Percentiles rank a stretch among this genome's conserved stretches.
These are phyloP conservation scores for Zizania palustris DNA, from an alignment of 202 grass and related monocot genomes.

Conservation along the genomic window DNA sequence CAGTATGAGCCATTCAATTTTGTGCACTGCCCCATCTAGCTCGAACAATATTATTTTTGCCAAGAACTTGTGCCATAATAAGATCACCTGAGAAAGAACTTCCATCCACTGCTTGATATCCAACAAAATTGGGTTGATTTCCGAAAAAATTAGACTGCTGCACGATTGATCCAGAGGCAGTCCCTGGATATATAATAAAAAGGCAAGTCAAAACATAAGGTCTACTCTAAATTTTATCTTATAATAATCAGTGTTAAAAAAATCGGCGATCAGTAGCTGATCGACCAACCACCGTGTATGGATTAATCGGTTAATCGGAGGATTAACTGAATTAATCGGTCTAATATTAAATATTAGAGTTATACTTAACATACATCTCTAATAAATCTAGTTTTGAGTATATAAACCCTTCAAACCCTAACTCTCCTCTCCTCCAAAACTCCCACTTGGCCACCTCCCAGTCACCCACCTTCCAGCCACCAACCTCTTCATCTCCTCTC, in stretches of 20 bases:
- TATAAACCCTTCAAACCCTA: too few relatives aligned
- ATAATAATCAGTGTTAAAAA: neutral
- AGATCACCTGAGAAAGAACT: slow-evolving; percentile 52
- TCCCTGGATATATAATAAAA: slow-evolving; percentile 35
- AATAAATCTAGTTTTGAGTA: too few relatives aligned
- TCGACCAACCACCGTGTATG: too few relatives aligned
- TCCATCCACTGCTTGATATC: slow-evolving; percentile 34
- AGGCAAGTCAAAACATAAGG: slow-evolving; percentile 16
- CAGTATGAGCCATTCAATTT: neutral
- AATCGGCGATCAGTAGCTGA: too few relatives aligned
- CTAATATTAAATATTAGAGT: too few relatives aligned
- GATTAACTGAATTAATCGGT: too few relatives aligned
- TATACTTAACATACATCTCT: too few relatives aligned
- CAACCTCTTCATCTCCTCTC: too few relatives aligned
- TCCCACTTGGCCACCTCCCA: too few relatives aligned
- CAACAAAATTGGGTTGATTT: slow-evolving; percentile 44
- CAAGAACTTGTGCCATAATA: slow-evolving; percentile 20
- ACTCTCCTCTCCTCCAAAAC: too few relatives aligned
- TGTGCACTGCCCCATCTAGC: neutral
- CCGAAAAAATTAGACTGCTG: slow-evolving; percentile 55
- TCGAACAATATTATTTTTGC: slow-evolving; percentile 1
- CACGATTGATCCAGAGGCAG: slow-evolving; percentile 21
- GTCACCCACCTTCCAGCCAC: too few relatives aligned
- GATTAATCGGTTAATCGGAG: too few relatives aligned
- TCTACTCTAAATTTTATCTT: neutral